These are phyloP conservation scores for Geotrichum reessii DNA, from an alignment of 1,139 yeast species.

Conservation along the genomic window DNA sequence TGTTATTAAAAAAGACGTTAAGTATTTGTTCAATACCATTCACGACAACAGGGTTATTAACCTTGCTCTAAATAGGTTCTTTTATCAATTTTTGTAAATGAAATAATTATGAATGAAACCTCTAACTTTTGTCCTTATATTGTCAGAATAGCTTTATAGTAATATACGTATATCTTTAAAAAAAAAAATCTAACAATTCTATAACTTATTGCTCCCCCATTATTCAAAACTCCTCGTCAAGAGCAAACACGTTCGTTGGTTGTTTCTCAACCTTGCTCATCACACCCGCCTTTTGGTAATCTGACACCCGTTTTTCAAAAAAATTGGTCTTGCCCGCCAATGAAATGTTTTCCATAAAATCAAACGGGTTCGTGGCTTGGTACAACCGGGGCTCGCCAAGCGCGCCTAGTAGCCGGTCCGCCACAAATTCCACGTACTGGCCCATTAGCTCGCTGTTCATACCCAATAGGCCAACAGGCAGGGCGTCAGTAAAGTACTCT, in stretches of 20 bases:
- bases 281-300: conserved; percentile 98
- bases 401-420: conserved; percentile 86
- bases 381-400: conserved; percentile 85
- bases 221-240: conserved; percentile 45
- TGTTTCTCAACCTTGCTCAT: conserved; percentile 53
- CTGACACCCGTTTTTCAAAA: conserved; percentile 97
- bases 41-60: no score
- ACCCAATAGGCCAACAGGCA: conserved; percentile 86
- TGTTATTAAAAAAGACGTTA: no score
- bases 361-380: conserved; percentile 91
- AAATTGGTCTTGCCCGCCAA: conserved; percentile 97
- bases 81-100: no score
- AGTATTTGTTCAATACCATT: no score
- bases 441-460: conserved; percentile 91
- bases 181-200: no score
- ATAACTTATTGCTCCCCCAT: no score
- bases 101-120: no score
- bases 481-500: conserved; percentile 88
- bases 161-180: no score
- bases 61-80: no score
- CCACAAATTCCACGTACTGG: conserved; percentile 95
- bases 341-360: conserved; percentile 96
- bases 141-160: no score
- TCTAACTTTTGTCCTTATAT: no score
- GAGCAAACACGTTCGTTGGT: conserved; percentile 43